Evolutionary conservation across 106 monocot genomes (phyloP).

Genomic region (Alisma plantagoaquatica): DNA sequence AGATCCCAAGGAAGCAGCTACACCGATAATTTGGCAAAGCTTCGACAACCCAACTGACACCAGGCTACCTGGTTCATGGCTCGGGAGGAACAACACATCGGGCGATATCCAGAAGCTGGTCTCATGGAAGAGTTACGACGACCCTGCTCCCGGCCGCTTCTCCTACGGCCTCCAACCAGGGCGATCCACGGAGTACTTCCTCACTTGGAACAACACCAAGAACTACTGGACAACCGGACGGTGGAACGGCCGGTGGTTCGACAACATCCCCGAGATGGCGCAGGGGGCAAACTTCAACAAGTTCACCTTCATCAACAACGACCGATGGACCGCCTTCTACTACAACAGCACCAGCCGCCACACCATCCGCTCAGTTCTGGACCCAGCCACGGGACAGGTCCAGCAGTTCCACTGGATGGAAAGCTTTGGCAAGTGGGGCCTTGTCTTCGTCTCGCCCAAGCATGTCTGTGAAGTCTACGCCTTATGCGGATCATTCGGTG

Average conservation of each 20-base stretch:
- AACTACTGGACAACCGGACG: background rate
- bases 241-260: background rate
- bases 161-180: background rate
- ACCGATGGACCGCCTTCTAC: background rate
- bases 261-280: background rate
- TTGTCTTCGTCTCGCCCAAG: constrained; percentile 12
- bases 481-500: constrained; percentile 16
- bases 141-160: too few species aligned
- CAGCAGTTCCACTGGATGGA: constrained; percentile 7
- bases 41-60: too few species aligned
- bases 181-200: background rate
- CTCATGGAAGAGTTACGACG: too few species aligned
- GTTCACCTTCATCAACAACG: background rate
- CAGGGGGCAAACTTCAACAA: background rate
- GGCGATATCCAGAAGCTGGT: too few species aligned
- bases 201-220: background rate
- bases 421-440: background rate
- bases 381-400: constrained; percentile 26
- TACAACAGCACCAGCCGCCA: too few species aligned
- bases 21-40: too few species aligned
- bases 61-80: too few species aligned
- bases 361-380: too few species aligned
- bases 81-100: too few species aligned
- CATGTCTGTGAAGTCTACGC: constrained; percentile 6
- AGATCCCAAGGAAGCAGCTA: too few species aligned